Conservation (phyloP, 768 basidiomycete species). For the Lactifluus rugatus region DNA sequence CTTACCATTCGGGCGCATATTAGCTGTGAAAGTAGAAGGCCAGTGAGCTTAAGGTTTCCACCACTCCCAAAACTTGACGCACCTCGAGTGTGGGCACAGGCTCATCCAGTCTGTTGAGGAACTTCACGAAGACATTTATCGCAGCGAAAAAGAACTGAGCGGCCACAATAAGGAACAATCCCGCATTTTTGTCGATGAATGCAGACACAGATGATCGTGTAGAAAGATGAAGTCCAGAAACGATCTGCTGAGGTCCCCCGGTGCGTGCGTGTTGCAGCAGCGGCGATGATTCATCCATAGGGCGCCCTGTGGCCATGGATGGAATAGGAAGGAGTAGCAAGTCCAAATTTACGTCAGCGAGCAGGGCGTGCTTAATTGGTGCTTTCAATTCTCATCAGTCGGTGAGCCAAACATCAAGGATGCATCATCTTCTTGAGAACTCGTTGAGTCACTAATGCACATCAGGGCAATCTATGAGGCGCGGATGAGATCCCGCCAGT, state of each 20-base stretch:
- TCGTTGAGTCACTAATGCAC: too few relatives aligned
- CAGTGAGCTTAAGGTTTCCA: background rate
- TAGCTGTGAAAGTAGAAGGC: slow-evolving; percentile 27
- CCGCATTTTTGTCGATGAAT: slow-evolving; percentile 34
- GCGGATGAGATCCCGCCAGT: too few relatives aligned
- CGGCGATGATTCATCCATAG: background rate
- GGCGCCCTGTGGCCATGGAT: too few relatives aligned
- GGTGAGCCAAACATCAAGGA: too few relatives aligned
- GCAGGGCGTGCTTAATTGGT: too few relatives aligned
- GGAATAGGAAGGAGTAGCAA: too few relatives aligned
- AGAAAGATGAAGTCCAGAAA: background rate
- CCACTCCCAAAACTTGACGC: background rate
- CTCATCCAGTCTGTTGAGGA: slow-evolving; percentile 44
- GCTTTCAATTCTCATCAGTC: too few relatives aligned
- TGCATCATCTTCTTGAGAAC: too few relatives aligned
- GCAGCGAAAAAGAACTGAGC: slow-evolving; percentile 51
- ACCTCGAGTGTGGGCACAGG: slow-evolving; percentile 32
- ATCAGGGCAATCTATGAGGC: too few relatives aligned
- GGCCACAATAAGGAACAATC: slow-evolving; percentile 47
- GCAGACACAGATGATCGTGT: background rate
- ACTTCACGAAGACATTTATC: slow-evolving; percentile 57
- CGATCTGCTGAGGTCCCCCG: background rate
- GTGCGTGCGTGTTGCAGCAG: background rate
- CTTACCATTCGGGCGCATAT: slow-evolving; percentile 52
- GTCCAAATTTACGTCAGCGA: too few relatives aligned